Percentiles rank a stretch among this genome's conserved stretches.
phyloP scores from a whole-genome alignment of 495 filamentous ascomycete genomes.

The Chaetomium cochliodes region DNA sequence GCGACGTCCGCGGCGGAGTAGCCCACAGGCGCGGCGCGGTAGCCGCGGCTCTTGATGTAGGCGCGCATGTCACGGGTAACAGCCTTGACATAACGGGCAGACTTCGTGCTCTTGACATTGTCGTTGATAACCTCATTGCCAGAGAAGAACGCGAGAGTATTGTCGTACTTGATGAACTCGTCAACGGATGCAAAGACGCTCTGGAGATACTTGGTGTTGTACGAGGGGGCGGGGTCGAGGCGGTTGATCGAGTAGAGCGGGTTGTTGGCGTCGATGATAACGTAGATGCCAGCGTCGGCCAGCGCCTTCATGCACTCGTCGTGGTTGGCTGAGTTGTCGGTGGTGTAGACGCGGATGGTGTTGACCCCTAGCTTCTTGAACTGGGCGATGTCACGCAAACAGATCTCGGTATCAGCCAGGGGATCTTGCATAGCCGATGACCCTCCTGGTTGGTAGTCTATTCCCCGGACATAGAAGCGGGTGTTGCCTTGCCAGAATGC shows the following conservation, averaged over 20 bases:
- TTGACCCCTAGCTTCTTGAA: constrained; percentile 89
- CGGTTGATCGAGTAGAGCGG: constrained; percentile 39
- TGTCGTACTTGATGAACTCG: constrained; percentile 81
- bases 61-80: constrained; percentile 88
- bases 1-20: constrained; percentile 91
- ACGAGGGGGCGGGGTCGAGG: constrained; percentile 64
- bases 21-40: constrained; percentile 83
- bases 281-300: constrained; percentile 85
- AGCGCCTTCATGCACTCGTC: constrained; percentile 81
- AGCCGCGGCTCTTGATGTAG: constrained; percentile 71
- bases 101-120: constrained; percentile 61
- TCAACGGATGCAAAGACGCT: constrained; percentile 94
- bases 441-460: constrained; percentile 95
- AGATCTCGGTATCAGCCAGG: constrained; percentile 67
- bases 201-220: constrained; percentile 90
- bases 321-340: constrained; percentile 85
- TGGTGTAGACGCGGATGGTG: constrained; percentile 89
- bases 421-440: constrained; percentile 69
- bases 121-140: constrained; percentile 98
- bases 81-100: constrained; percentile 87
- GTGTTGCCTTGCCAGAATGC: constrained; percentile 83
- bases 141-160: constrained; percentile 94
- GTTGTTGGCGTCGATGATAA: constrained; percentile 75
- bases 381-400: constrained; percentile 79
- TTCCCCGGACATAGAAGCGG: constrained; percentile 91